These are phyloP conservation scores for Eimeria sp. DNA, from an alignment of 169 alveolate species.

Conservation along the genomic window DNA sequence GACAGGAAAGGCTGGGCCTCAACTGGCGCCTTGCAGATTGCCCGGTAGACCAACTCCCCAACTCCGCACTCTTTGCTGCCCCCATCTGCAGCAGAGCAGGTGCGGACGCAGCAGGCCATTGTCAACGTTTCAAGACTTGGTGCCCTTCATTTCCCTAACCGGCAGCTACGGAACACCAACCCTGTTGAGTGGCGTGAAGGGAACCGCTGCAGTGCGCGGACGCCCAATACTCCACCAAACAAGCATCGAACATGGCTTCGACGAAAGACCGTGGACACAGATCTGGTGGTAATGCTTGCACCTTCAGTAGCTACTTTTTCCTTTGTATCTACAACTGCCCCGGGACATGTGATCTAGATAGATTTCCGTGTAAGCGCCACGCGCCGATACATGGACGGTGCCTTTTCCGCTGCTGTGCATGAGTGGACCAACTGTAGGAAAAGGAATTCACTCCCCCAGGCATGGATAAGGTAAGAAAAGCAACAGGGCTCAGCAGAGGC, in stretches of 20 bases:
- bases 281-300: background rate
- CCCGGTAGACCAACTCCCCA: slow-evolving; percentile 87
- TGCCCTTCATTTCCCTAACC: background rate
- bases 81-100: slow-evolving; percentile 81
- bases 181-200: background rate
- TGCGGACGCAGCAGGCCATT: background rate
- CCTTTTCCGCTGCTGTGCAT: background rate
- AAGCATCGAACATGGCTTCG: background rate
- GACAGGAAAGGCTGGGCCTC: slow-evolving; percentile 86
- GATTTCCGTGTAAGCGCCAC: background rate
- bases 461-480: background rate
- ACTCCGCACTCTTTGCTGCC: slow-evolving; percentile 87
- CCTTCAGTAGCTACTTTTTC: background rate
- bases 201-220: background rate
- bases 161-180: background rate
- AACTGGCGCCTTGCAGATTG: slow-evolving; percentile 86
- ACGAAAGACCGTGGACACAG: background rate
- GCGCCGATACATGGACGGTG: background rate
- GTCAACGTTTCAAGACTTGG: background rate
- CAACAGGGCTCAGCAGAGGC: background rate
- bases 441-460: background rate
- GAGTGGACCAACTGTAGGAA: background rate
- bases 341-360: background rate
- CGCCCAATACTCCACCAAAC: background rate
- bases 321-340: background rate